A percentile compares a stretch with the other conserved stretches of the same genome.
These are phyloP conservation scores for Cantharellus anzutake DNA, from an alignment of 768 basidiomycete genomes.

Conservation along the genomic window DNA sequence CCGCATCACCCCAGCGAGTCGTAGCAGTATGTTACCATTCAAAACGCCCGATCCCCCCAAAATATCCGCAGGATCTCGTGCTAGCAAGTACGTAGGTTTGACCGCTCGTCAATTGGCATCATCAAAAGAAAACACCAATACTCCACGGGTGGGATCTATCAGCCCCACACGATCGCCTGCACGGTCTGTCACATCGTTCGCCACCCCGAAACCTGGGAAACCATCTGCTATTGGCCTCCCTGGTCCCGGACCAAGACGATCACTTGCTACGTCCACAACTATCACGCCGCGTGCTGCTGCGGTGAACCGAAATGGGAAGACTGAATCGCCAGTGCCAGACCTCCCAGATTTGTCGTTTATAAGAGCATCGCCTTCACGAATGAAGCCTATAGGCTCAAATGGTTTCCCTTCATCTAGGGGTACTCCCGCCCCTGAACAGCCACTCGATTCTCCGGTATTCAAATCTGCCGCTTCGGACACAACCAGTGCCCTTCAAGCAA, in stretches of 20 bases:
- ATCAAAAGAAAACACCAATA: not conserved
- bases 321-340: not conserved
- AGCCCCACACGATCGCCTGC: conserved; percentile 14
- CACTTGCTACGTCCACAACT: not conserved
- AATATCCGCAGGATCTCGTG: conserved; percentile 69
- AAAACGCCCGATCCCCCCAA: conserved; percentile 12
- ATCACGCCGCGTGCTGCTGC: conserved; percentile 2
- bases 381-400: not conserved
- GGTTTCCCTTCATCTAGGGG: too few relatives aligned
- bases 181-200: conserved; percentile 5
- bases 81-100: conserved; percentile 67
- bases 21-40: conserved; percentile 1
- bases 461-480: not conserved
- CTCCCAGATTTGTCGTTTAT: not conserved
- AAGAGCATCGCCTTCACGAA: not conserved
- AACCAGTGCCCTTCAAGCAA: conserved; percentile 10
- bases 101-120: conserved; percentile 54
- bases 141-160: conserved; percentile 18
- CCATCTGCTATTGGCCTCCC: conserved; percentile 1
- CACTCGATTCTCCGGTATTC: too few relatives aligned
- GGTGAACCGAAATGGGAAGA: not conserved
- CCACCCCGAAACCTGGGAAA: conserved; percentile 1
- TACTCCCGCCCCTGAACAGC: too few relatives aligned
- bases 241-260: not conserved
- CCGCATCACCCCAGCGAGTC: conserved; percentile 7